Evolutionary conservation across 306 rosid genomes (phyloP).

Genomic region (Pueraria montana): DNA sequence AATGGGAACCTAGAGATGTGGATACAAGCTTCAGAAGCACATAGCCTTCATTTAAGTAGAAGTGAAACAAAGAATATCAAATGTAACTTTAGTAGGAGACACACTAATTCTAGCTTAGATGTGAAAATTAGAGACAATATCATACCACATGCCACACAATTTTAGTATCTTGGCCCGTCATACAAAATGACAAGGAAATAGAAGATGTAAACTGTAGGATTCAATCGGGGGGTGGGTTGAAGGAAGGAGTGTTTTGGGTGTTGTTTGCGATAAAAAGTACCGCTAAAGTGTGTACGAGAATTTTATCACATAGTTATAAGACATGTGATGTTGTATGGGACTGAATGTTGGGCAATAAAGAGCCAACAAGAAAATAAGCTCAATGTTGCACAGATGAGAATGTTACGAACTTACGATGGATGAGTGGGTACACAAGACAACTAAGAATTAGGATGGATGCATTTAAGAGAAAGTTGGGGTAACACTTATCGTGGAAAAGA

Average conservation of each 20-base stretch:
- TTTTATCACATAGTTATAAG: background rate
- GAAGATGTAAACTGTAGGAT: background rate
- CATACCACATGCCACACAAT: background rate
- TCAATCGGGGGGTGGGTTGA: background rate
- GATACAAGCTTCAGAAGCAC: background rate
- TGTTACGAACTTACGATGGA: background rate
- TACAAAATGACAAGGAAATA: background rate
- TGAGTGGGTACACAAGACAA: background rate
- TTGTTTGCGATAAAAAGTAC: background rate
- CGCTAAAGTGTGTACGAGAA: background rate
- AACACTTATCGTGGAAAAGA: background rate
- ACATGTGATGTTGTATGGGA: background rate
- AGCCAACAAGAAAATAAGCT: background rate
- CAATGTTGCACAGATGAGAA: background rate
- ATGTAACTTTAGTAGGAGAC: background rate
- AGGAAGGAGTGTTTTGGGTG: background rate
- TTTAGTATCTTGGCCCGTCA: background rate
- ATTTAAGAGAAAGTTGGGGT: background rate
- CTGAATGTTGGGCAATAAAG: background rate
- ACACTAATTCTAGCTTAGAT: background rate
- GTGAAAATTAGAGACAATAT: background rate
- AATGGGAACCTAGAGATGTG: background rate
- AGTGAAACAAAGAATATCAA: background rate
- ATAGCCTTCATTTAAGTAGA: background rate
- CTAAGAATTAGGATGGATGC: background rate